Conservation (phyloP, 2,329 filamentous ascomycete genomes). For the Cercospora berteroae region DNA sequence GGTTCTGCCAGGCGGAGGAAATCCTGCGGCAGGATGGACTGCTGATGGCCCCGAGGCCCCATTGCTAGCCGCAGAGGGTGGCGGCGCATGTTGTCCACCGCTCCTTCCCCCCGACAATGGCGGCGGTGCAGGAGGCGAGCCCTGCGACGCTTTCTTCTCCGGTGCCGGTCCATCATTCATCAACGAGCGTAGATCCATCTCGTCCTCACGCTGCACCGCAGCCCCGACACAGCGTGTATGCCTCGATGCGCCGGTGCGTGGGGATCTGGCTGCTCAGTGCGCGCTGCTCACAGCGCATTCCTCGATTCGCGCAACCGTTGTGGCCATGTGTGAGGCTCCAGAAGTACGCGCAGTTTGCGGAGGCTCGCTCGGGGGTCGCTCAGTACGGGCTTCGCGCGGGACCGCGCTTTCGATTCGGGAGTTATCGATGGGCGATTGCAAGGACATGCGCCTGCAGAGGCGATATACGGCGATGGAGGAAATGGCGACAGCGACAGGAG, state of each 20-base stretch:
- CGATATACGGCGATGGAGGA: not conserved
- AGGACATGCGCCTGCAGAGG: not conserved
- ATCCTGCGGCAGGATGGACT: slow-evolving; percentile 6
- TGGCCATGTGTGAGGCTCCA: slow-evolving; percentile 17
- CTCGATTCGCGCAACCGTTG: not conserved
- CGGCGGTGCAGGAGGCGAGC: slow-evolving; percentile 18
- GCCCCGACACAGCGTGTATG: not conserved
- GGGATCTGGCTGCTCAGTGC: not conserved
- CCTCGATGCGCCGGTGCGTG: not conserved
- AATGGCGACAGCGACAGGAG: slow-evolving; percentile 1
- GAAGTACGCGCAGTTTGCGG: not conserved
- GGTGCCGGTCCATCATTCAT: slow-evolving; percentile 35
- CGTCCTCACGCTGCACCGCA: slow-evolving; percentile 11
- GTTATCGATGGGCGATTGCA: not conserved
- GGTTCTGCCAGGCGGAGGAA: slow-evolving; percentile 6
- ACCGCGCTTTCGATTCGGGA: not conserved
- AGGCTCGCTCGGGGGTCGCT: slow-evolving; percentile 1
- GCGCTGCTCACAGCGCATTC: slow-evolving; percentile 3
- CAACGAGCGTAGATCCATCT: slow-evolving; percentile 37
- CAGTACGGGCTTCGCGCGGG: slow-evolving; percentile 8
- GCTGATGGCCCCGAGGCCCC: slow-evolving; percentile 13
- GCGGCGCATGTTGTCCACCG: slow-evolving; percentile 20
- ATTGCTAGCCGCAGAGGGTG: slow-evolving; percentile 15
- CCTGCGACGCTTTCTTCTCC: slow-evolving; percentile 26
- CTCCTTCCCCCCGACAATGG: slow-evolving; percentile 11